phyloP scores from a whole-genome alignment of 805 yeast species.

The Hagleromyces aurorensis region DNA sequence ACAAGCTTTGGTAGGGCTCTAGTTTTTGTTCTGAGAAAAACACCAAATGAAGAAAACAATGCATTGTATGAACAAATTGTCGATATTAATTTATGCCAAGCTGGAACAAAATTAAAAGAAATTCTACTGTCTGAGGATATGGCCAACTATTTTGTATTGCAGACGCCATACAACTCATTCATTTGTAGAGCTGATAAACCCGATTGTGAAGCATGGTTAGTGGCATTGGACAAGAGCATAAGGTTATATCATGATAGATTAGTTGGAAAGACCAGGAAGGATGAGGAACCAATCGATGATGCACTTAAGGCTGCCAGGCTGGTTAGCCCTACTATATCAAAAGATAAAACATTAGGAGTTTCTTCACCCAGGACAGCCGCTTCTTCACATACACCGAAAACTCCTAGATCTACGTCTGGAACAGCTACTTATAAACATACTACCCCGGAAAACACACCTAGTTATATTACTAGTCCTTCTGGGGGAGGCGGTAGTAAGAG shows the following conservation, averaged over 20 bases:
- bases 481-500: conserved; percentile 14
- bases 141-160: conserved; percentile 41
- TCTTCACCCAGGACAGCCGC: conserved; percentile 4
- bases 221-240: conserved; percentile 42
- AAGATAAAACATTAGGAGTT: conserved; percentile 2
- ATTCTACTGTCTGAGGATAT: conserved; percentile 38
- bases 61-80: conserved; percentile 39
- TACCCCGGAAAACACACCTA: not conserved
- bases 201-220: conserved; percentile 53
- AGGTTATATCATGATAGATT: conserved; percentile 41
- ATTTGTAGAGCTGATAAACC: conserved; percentile 47
- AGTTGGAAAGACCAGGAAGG: conserved; percentile 19
- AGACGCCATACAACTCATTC: conserved; percentile 46
- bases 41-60: conserved; percentile 24
- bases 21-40: conserved; percentile 39
- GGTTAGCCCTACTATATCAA: conserved; percentile 9
- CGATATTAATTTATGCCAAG: conserved; percentile 48
- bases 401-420: conserved; percentile 3
- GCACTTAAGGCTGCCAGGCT: conserved; percentile 18
- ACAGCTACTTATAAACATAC: conserved; percentile 7
- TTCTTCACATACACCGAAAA: conserved; percentile 4
- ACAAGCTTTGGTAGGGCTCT: conserved; percentile 60
- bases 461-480: too few relatives aligned
- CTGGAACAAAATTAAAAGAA: conserved; percentile 52
- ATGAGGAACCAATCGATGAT: conserved; percentile 6